These are phyloP conservation scores for Sarocladium oryzae DNA, from an alignment of 2,329 filamentous ascomycete species.

Conservation along the genomic window DNA sequence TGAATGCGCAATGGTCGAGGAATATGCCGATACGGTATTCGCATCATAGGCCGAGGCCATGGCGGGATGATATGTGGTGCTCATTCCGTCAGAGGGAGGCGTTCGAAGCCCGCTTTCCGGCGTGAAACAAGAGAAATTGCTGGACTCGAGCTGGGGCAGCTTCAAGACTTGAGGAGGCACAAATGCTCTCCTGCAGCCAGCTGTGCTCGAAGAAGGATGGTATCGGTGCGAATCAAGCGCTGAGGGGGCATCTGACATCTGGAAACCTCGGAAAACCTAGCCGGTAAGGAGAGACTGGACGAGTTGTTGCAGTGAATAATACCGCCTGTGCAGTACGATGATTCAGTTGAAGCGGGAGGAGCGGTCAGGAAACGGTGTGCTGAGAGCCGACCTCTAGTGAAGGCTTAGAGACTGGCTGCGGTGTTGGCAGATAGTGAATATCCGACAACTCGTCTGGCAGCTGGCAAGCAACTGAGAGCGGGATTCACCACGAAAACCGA, in stretches of 20 bases:
- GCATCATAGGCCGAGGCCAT: constrained; percentile 38
- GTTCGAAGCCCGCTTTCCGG: constrained; percentile 37
- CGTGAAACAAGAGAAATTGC: not conserved
- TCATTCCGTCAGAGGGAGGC: constrained; percentile 47
- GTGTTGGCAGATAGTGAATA: too few relatives aligned
- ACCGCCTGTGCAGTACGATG: not conserved
- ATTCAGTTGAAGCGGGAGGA: not conserved
- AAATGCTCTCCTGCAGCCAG: not conserved
- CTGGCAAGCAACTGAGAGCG: not conserved
- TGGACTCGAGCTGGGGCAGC: not conserved
- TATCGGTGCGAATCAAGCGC: not conserved
- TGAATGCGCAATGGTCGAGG: constrained; percentile 26
- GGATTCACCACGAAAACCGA: not conserved
- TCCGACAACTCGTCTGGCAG: not conserved
- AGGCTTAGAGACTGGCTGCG: too few relatives aligned
- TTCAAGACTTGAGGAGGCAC: not conserved
- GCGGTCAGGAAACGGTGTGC: not conserved
- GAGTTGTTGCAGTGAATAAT: not conserved
- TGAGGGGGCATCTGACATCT: not conserved
- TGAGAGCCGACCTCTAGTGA: too few relatives aligned
- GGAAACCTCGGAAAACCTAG: not conserved
- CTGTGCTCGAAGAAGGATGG: not conserved
- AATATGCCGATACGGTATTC: constrained; percentile 36
- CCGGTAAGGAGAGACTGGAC: not conserved
- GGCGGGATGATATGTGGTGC: constrained; percentile 42